Evolutionary conservation across 352 stramenopile species (phyloP).

Genomic region (Pythium biforme): DNA sequence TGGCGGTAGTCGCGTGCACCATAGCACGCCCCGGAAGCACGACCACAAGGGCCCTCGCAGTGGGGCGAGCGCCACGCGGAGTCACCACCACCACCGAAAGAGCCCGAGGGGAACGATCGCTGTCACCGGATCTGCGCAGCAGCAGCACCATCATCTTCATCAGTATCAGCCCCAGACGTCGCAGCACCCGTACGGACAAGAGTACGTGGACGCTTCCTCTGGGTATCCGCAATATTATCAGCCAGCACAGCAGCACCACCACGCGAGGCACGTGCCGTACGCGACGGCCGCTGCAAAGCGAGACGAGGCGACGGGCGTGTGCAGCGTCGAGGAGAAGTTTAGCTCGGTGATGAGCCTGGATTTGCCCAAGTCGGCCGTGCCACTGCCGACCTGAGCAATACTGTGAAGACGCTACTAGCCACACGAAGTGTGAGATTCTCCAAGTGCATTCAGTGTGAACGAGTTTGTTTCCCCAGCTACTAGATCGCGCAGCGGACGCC

Average conservation of each 20-base stretch:
- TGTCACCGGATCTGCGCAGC: not conserved
- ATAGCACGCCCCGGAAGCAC: slow-evolving; percentile 9
- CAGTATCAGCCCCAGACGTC: not conserved
- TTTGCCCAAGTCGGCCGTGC: slow-evolving; percentile 6
- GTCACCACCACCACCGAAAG: slow-evolving; percentile 10
- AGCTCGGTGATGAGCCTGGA: slow-evolving; percentile 28
- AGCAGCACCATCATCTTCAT: slow-evolving; percentile 5
- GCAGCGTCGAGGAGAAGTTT: slow-evolving; percentile 28
- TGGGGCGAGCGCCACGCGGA: not conserved
- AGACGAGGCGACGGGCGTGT: slow-evolving; percentile 22
- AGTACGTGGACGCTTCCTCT: no score
- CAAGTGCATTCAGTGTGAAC: no score
- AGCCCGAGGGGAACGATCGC: slow-evolving; percentile 4
- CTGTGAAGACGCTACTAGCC: no score
- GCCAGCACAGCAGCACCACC: not conserved
- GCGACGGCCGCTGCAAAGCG: slow-evolving; percentile 1
- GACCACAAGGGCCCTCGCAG: slow-evolving; percentile 16
- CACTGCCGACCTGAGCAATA: slow-evolving; percentile 24
- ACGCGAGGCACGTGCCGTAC: not conserved
- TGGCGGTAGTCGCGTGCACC: not conserved
- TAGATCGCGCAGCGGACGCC: no score
- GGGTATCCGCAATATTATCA: not conserved
- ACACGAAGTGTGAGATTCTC: no score
- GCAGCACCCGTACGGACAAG: no score
- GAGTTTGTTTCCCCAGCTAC: no score